These are phyloP conservation scores for Saturnispora gosingensis DNA, from an alignment of 805 yeast genomes.

Conservation along the genomic window DNA sequence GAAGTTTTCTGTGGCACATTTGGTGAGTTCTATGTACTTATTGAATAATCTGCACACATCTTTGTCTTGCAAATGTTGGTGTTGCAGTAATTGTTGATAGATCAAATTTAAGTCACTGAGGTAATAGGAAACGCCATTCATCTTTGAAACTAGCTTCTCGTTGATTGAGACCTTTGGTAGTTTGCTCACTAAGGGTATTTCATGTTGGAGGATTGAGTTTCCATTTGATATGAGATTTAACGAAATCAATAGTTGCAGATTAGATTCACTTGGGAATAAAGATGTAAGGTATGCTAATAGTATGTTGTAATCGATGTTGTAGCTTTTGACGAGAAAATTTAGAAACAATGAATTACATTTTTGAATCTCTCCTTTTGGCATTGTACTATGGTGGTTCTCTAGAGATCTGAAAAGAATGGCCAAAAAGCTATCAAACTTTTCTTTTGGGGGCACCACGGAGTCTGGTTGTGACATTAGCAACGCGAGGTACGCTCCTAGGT, in stretches of 20 bases:
- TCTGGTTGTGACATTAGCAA: slow-evolving; percentile 3
- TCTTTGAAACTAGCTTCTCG: slow-evolving; percentile 1
- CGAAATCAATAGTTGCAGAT: not conserved
- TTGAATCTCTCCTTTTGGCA: slow-evolving; percentile 6
- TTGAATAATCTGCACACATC: slow-evolving; percentile 5
- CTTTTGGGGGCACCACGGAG: not conserved
- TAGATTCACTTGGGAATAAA: slow-evolving; percentile 10
- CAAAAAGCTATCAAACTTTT: slow-evolving; percentile 12
- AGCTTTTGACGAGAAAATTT: slow-evolving; percentile 6
- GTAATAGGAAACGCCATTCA: slow-evolving; percentile 1
- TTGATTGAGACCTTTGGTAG: slow-evolving; percentile 10
- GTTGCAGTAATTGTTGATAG: slow-evolving; percentile 9
- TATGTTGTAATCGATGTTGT: slow-evolving; percentile 5
- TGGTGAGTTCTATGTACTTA: slow-evolving; percentile 1
- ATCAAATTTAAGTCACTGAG: slow-evolving; percentile 8
- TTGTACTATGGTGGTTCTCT: not conserved
- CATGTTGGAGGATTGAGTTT: not conserved
- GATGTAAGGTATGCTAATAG: slow-evolving; percentile 9
- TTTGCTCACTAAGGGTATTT: not conserved
- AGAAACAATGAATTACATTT: slow-evolving; percentile 10
- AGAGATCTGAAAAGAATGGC: slow-evolving; percentile 11
- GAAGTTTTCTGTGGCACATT: too few species aligned
- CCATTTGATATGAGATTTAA: slow-evolving; percentile 1
- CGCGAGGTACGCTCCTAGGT: not conserved
- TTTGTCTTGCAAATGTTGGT: slow-evolving; percentile 3